Evolutionary conservation across 192 early-diverging fungal species (phyloP).

Genomic region (Umbelopsis ramanniana): DNA sequence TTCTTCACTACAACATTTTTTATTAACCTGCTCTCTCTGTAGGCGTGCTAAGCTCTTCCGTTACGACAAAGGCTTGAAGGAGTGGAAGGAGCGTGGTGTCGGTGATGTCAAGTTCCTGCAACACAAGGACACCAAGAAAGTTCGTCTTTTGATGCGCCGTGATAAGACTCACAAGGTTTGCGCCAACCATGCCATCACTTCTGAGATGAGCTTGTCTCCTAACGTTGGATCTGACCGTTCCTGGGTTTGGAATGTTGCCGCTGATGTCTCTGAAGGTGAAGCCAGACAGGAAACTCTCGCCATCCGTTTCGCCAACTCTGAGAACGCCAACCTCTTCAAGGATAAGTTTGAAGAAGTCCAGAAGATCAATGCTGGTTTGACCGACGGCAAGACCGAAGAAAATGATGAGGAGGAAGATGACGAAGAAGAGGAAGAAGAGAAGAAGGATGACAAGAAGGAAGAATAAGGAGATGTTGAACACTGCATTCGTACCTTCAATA

Average conservation of each 20-base stretch:
- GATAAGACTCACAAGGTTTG: slow-evolving; percentile 99
- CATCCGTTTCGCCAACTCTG: slow-evolving; percentile 94
- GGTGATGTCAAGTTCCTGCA: slow-evolving; percentile 96
- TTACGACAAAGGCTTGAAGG: slow-evolving; percentile 87
- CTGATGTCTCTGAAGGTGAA: slow-evolving; percentile 92
- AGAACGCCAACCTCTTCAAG: slow-evolving; percentile 95
- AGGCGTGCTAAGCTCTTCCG: slow-evolving; percentile 98
- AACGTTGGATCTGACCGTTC: slow-evolving; percentile 99
- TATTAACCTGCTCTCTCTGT: slow-evolving; percentile 8
- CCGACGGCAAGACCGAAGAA: slow-evolving; percentile 39
- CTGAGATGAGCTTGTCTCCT: slow-evolving; percentile 87
- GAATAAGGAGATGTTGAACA: no score
- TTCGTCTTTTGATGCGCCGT: slow-evolving; percentile 98
- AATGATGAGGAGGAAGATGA: slow-evolving; percentile 45
- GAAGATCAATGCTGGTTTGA: slow-evolving; percentile 52
- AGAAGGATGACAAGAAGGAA: not conserved
- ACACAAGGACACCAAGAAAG: slow-evolving; percentile 87
- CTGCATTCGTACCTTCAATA: no score
- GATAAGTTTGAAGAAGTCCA: slow-evolving; percentile 80
- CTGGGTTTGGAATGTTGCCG: slow-evolving; percentile 94
- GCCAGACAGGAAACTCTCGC: slow-evolving; percentile 85
- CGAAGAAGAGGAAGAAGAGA: slow-evolving; percentile 31
- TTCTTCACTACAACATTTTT: not conserved
- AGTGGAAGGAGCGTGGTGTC: slow-evolving; percentile 99
- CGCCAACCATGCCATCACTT: slow-evolving; percentile 94